A percentile compares a stretch with the other conserved stretches of the same genome.
phyloP scores from a whole-genome alignment of 208 protist species.

The Trypanosoma avium region DNA sequence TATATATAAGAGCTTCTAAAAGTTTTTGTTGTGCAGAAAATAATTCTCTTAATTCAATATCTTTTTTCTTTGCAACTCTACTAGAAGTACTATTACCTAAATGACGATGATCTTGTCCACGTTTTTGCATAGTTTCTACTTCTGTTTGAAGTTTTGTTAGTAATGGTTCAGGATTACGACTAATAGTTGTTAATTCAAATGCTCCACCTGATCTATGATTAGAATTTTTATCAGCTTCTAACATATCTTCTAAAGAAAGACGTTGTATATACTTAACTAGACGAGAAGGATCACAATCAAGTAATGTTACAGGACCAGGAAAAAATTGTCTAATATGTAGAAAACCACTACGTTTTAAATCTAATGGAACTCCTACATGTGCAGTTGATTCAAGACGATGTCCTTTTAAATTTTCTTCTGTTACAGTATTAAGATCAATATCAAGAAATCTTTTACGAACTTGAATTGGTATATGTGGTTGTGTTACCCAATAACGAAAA shows the following conservation, averaged over 20 bases:
- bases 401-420: constrained; percentile 49
- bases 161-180: constrained; percentile 16
- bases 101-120: constrained; percentile 25
- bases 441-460: constrained; percentile 85
- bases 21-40: constrained; percentile 76
- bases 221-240: constrained; percentile 48
- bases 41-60: constrained; percentile 45
- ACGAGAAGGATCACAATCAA: constrained; percentile 82
- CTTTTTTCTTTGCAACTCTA: constrained; percentile 44
- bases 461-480: constrained; percentile 82
- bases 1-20: constrained; percentile 57
- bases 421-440: constrained; percentile 68
- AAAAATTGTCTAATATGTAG: constrained; percentile 91
- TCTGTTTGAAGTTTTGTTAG: constrained; percentile 29
- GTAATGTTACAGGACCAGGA: constrained; percentile 74
- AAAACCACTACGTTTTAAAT: constrained; percentile 86
- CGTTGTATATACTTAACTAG: constrained; percentile 88
- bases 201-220: constrained; percentile 23
- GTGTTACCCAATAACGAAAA: constrained; percentile 77
- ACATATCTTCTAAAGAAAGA: constrained; percentile 75
- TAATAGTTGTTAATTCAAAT: constrained; percentile 52
- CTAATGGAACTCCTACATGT: constrained; percentile 64
- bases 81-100: constrained; percentile 32
- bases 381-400: constrained; percentile 49
- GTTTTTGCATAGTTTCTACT: constrained; percentile 29